phyloP scores from a whole-genome alignment of 345 rosid genomes.

The Citrus trifoliata region DNA sequence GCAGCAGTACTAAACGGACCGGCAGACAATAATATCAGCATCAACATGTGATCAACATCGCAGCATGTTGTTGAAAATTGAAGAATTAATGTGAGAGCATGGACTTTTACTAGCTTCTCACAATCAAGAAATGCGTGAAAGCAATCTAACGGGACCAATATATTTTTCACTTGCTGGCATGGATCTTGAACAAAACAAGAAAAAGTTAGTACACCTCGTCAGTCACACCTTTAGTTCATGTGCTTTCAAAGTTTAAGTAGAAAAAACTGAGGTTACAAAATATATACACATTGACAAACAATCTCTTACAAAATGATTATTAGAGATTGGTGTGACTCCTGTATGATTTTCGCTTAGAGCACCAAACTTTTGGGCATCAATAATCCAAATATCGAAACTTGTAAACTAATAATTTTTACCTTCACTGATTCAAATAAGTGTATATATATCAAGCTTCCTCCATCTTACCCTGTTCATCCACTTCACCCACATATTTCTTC shows the following conservation, averaged over 20 bases:
- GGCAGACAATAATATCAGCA: not conserved
- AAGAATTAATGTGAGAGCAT: too few relatives aligned
- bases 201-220: too few relatives aligned
- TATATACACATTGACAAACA: not conserved
- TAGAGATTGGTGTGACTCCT: not conserved
- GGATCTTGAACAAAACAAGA: too few relatives aligned
- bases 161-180: too few relatives aligned
- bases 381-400: not conserved
- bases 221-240: not conserved
- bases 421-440: too few relatives aligned
- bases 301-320: not conserved
- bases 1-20: too few relatives aligned
- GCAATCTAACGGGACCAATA: too few relatives aligned
- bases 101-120: too few relatives aligned
- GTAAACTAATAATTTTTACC: not conserved
- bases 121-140: too few relatives aligned
- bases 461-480: not conserved
- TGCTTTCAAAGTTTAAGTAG: not conserved
- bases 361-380: not conserved
- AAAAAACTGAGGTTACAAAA: not conserved
- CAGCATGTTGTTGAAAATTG: too few relatives aligned
- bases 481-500: slow-evolving; percentile 31
- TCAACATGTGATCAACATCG: not conserved
- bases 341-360: not conserved
- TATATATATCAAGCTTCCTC: not conserved